Base-by-base conservation (phyloP, 2,329 filamentous ascomycete genomes). In the Penicillium oxalicum region DNA sequence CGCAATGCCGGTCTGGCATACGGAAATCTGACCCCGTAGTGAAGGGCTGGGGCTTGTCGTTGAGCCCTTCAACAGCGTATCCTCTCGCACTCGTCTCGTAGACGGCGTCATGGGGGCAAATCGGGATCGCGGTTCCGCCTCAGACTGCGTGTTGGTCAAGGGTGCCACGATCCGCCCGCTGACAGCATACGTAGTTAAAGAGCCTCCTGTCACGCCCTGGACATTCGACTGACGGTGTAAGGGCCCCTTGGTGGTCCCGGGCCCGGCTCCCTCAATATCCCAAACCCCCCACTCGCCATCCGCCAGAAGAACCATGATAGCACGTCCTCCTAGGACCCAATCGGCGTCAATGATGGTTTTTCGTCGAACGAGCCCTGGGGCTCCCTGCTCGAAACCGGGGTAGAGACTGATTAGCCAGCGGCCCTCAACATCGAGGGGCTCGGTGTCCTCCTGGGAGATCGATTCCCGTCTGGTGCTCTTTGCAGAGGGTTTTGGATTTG, bases 241-340 rank as follows among this genome's bases (percentile, higher is more conserved):
- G 18, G 69, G 69, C 12, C 67, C 70, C 49, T 70, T 68, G 4
- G 61, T 58, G 33, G 61, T 63, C 12, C 67, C 69, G 4, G 72
- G 72, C 3, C 71, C 71, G 18, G 70, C 66, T 27, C 68, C 68
- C 59, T 76, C 73, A 25, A 74, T 59, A 63, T 76, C 72, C 73
- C 73, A 76, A 9, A 76, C 66, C 12, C 74, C 74, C 72, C 73
- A 76, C 60, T 74, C 70, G 3, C 73, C 72, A 56, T 75, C 70
- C 5, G 68, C 68, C 40, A 75, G 63, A 39, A 76, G 61, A 4
- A 69, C 71, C 58, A 75, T 67, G 25, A 75, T 61, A 9, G 70
- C 70, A 48, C 67, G 67, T 25, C 74, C 74, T 35, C 67, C 67
- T 27, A 73, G 59, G 9, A 72, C 70, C 74, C 74, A 76, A 47